phyloP scores from a whole-genome alignment of 2,329 filamentous ascomycete species.

The Ciborinia camelliae region DNA sequence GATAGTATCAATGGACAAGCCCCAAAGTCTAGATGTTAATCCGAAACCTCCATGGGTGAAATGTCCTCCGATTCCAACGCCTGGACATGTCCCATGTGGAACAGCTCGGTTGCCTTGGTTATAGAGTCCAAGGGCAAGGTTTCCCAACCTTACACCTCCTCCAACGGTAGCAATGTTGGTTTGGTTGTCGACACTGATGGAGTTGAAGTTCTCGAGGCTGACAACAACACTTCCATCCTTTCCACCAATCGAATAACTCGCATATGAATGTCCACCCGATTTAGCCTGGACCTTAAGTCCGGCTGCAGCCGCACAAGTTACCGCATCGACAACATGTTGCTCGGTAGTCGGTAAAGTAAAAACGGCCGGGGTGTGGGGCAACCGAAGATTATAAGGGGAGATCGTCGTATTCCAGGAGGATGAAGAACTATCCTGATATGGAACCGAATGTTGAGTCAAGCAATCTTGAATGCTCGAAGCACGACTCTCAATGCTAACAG shows the following conservation, averaged over 20 bases:
- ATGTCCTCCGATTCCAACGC: slow-evolving; percentile 47
- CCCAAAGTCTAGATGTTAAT: slow-evolving; percentile 46
- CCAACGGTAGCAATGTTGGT: slow-evolving; percentile 37
- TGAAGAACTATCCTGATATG: slow-evolving; percentile 21
- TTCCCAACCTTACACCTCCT: slow-evolving; percentile 44
- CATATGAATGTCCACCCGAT: slow-evolving; percentile 56
- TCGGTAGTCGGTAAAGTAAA: slow-evolving; percentile 33
- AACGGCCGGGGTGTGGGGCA: slow-evolving; percentile 26
- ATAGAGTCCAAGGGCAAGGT: slow-evolving; percentile 41
- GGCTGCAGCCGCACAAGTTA: slow-evolving; percentile 45
- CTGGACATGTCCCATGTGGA: slow-evolving; percentile 45
- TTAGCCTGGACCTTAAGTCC: slow-evolving; percentile 49
- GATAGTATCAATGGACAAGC: slow-evolving; percentile 50
- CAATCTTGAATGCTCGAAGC: slow-evolving; percentile 21
- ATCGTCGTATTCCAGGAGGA: slow-evolving; percentile 22
- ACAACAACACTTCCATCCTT: slow-evolving; percentile 51
- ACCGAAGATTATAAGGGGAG: slow-evolving; percentile 30
- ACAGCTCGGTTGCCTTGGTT: slow-evolving; percentile 40
- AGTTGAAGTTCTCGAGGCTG: slow-evolving; percentile 51
- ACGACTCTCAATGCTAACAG: neutral
- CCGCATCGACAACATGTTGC: slow-evolving; percentile 42
- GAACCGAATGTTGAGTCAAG: slow-evolving; percentile 21
- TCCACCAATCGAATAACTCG: slow-evolving; percentile 46
- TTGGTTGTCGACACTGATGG: slow-evolving; percentile 48
- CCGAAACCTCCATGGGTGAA: slow-evolving; percentile 48